These are phyloP conservation scores for Teratosphaeria nubilosa DNA, from an alignment of 2,329 filamentous ascomycete genomes.

Conservation along the genomic window DNA sequence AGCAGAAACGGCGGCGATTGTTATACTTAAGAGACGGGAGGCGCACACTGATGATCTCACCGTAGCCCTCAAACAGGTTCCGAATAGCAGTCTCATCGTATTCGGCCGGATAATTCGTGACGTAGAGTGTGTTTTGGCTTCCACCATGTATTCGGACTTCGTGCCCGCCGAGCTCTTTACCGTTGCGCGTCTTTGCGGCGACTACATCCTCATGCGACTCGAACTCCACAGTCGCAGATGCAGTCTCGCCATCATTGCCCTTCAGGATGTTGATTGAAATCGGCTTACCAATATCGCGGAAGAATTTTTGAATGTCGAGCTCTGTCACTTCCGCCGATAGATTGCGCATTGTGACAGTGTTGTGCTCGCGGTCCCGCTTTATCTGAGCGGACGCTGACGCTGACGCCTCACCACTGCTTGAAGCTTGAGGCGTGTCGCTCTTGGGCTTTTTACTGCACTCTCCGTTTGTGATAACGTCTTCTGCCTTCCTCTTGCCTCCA, in stretches of 20 bases:
- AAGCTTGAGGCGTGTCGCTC: constrained; percentile 28
- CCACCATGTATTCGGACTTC: constrained; percentile 66
- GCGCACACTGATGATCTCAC: constrained; percentile 73
- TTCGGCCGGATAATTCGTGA: constrained; percentile 78
- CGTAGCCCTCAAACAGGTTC: constrained; percentile 59
- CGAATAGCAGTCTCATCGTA: constrained; percentile 63
- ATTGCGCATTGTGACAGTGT: constrained; percentile 70
- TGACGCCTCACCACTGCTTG: constrained; percentile 26
- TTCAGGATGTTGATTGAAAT: constrained; percentile 62
- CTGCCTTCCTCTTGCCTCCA: constrained; percentile 64
- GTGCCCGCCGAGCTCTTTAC: constrained; percentile 65
- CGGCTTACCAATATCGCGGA: constrained; percentile 79
- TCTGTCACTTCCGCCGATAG: constrained; percentile 61
- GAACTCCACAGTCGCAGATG: constrained; percentile 77
- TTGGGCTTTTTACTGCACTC: constrained; percentile 47
- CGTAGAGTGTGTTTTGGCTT: constrained; percentile 70
- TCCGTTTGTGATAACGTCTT: constrained; percentile 43
- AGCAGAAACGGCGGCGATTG: constrained; percentile 84
- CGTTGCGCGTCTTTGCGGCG: constrained; percentile 69
- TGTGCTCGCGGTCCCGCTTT: constrained; percentile 84
- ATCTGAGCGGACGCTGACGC: constrained; percentile 28
- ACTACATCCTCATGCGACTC: constrained; percentile 67
- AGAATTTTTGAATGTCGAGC: constrained; percentile 74
- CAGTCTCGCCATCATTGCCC: constrained; percentile 49
- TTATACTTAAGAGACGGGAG: constrained; percentile 89